Evolutionary conservation across 768 basidiomycete species (phyloP).

Genomic region (Leccinum truebloodii): DNA sequence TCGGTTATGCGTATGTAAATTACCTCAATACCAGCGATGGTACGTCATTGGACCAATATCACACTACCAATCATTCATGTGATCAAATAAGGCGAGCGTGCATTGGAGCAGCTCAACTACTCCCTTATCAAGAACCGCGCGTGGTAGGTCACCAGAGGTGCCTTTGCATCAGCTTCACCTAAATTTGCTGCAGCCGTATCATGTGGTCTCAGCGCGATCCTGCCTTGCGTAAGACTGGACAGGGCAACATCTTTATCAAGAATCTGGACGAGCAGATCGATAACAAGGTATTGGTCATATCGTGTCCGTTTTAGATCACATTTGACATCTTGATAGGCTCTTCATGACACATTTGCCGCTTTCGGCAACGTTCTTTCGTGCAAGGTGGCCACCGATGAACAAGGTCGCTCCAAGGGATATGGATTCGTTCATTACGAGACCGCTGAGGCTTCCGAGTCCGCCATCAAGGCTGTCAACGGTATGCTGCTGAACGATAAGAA

Average conservation of each 20-base stretch:
- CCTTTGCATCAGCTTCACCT: background rate
- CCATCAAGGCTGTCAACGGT: slow-evolving; percentile 98
- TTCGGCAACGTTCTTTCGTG: slow-evolving; percentile 99
- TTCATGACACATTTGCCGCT: slow-evolving; percentile 98
- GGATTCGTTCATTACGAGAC: slow-evolving; percentile 99
- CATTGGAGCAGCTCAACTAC: slow-evolving; percentile 98
- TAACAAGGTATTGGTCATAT: slow-evolving; percentile 69
- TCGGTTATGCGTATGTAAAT: slow-evolving; percentile 99
- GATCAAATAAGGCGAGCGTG: slow-evolving; percentile 77
- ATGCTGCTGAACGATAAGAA: slow-evolving; percentile 99
- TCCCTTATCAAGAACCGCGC: slow-evolving; percentile 98
- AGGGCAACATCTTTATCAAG: slow-evolving; percentile 99
- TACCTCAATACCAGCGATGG: slow-evolving; percentile 95
- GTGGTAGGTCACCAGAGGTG: slow-evolving; percentile 56
- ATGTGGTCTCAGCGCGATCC: slow-evolving; percentile 99
- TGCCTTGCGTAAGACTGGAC: slow-evolving; percentile 97
- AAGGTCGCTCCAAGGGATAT: slow-evolving; percentile 94
- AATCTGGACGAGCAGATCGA: slow-evolving; percentile 97
- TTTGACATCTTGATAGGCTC: slow-evolving; percentile 57
- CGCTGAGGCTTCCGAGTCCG: slow-evolving; percentile 90
- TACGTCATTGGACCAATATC: slow-evolving; percentile 35
- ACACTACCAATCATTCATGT: slow-evolving; percentile 1
- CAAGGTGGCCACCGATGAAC: slow-evolving; percentile 97
- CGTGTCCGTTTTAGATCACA: background rate
- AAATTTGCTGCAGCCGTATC: slow-evolving; percentile 69